Evolutionary conservation across 176 grass and related monocot species (phyloP), one percentile per base, ranked within the genome.

Genomic region (Themeda triandra): DNA sequence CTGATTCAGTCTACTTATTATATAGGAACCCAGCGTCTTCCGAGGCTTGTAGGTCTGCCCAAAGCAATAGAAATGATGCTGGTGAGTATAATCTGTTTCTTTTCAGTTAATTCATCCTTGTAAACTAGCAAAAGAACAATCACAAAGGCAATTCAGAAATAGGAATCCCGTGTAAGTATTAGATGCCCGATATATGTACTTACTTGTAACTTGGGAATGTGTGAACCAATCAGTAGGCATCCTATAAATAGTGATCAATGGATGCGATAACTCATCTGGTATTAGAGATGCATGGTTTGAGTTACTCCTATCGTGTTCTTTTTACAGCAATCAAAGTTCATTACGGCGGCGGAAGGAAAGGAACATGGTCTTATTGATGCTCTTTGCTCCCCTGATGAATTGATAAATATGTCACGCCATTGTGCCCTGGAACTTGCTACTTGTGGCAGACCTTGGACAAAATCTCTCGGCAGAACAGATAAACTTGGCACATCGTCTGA

Each of bases 31-130:
- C 93, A 98, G 75, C 91, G 93, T 76, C 82, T 98, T 62, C 93
- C 96, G 8, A 98, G 96, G 89, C 93, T 98, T 86, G 91, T 98
- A 68, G 93, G 96, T 24, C 85, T 98, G 69, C 75, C 89, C 30
- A 98, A 98, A 83, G 96, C 93, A 69, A 78, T 91, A 75, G 91
- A 98, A 89, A 98, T 98, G 89, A 94, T 98, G 89, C 69, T 98
- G 81, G 93, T 94, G 76, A 86, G 96, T 89, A 44, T 83, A 81
- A 82, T 75, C 35, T 85, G 32, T 85, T 25, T 48, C 23, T 24
- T 86, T 49, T 78, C 7, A 75, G 32, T 74, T 5, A 28, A 27
- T 80, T 77, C 14, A 6, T 58, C 79, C n/a, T 40, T 71, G 25
- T 10, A 59, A 1, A 36, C n/a, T 76, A 9, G 9, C 39, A 41